These are phyloP conservation scores for Mortierella antarctica DNA, from an alignment of 192 early-diverging fungal species.

Conservation along the genomic window DNA sequence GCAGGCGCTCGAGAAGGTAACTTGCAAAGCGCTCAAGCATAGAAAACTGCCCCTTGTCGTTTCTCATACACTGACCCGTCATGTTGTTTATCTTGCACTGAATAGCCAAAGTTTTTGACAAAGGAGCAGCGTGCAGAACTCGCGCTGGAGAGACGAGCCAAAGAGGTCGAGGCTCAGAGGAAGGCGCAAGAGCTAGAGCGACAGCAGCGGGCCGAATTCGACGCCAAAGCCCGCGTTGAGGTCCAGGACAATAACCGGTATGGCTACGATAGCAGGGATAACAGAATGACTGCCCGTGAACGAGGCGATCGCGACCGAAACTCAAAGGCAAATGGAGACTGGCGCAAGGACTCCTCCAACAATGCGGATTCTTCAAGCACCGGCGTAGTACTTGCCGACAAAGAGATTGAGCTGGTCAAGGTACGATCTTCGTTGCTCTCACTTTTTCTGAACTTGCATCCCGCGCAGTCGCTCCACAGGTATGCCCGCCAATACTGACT, in stretches of 20 bases:
- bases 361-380: slow-evolving; percentile 1
- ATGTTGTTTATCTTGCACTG: background rate
- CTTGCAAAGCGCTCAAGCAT: slow-evolving; percentile 4
- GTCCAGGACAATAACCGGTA: slow-evolving; percentile 49
- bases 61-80: background rate
- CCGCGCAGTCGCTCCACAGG: no score
- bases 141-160: slow-evolving; percentile 84
- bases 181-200: slow-evolving; percentile 72
- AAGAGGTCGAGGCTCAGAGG: slow-evolving; percentile 81
- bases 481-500: no score
- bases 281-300: slow-evolving; percentile 25
- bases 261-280: slow-evolving; percentile 45
- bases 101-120: slow-evolving; percentile 83
- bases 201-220: slow-evolving; percentile 64
- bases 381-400: slow-evolving; percentile 34
- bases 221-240: slow-evolving; percentile 62
- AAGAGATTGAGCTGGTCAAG: slow-evolving; percentile 47
- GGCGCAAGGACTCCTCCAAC: slow-evolving; percentile 9
- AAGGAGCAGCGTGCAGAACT: slow-evolving; percentile 91
- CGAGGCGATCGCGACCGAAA: slow-evolving; percentile 11
- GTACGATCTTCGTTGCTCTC: no score
- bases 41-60: background rate
- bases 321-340: slow-evolving; percentile 12
- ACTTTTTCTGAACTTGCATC: background rate
- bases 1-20: slow-evolving; percentile 66